These are phyloP conservation scores for Lactarius deliciosus DNA, from an alignment of 768 basidiomycete genomes.

Conservation along the genomic window DNA sequence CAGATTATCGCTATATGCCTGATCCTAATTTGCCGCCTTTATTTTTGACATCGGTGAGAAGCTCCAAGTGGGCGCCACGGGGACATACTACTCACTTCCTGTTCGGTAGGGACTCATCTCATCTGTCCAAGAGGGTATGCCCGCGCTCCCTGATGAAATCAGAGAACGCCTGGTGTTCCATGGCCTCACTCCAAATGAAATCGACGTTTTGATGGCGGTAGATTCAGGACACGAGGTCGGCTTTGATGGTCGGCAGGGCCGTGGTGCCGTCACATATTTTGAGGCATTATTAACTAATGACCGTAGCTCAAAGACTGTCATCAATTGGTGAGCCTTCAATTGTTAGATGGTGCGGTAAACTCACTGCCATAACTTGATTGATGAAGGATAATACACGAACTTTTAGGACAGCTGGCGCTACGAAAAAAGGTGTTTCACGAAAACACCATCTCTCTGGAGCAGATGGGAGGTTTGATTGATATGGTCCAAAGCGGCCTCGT, in stretches of 20 bases:
- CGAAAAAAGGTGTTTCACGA: conserved; percentile 55
- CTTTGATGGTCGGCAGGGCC: conserved; percentile 54
- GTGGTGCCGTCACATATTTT: conserved; percentile 75
- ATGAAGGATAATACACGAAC: conserved; percentile 82
- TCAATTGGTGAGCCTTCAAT: conserved; percentile 70
- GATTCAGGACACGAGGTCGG: conserved; percentile 63
- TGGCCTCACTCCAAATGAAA: conserved; percentile 60
- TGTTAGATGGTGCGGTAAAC: background rate
- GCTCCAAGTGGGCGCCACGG: conserved; percentile 9
- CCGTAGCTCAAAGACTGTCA: conserved; percentile 65
- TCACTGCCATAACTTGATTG: background rate
- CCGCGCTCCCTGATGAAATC: conserved; percentile 72
- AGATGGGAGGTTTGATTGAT: conserved; percentile 77
- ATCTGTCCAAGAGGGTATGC: conserved; percentile 52
- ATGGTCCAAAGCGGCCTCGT: conserved; percentile 64
- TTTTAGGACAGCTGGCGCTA: conserved; percentile 73
- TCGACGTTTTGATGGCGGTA: conserved; percentile 72
- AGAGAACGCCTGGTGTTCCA: conserved; percentile 55
- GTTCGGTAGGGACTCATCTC: conserved; percentile 60
- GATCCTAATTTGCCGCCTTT: conserved; percentile 89
- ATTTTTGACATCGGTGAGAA: conserved; percentile 50
- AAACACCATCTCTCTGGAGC: conserved; percentile 57
- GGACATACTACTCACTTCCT: conserved; percentile 3
- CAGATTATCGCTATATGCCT: conserved; percentile 98
- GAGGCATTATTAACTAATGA: conserved; percentile 64